Evolutionary conservation across 192 early-diverging fungal genomes (phyloP), one percentile per base, ranked within the genome.

Genomic region (Mortierella alpina): DNA sequence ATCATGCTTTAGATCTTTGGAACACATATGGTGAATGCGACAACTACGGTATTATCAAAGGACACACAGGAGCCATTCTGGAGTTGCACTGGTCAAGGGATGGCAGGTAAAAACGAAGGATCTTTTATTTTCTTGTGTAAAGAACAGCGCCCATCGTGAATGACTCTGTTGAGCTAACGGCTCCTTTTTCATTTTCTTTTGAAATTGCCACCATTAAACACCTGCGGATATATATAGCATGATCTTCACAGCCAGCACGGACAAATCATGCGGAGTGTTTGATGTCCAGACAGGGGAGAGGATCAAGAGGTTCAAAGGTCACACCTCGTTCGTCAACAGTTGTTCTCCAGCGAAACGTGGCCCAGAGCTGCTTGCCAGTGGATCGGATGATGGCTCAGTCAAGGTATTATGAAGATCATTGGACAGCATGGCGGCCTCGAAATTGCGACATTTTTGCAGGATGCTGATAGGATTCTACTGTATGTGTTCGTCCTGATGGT

Each of bases 51-150:
- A 82, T 94, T 17, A 84, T 99, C 63, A 92, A 93, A 63, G 96
- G 96, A 17, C 97, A 99, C 74, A 88, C 86, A 59, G 92, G 94
- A 47, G 84, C 94, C 4, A 85, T 99, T 18, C 67, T 97, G 69
- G 95, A 99, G 80, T 72, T 97, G 18, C 92, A 95, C 56, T 99
- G 98, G 98, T 93, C 95, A 55, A 84, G 92, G 20, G 93, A 70
- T 54, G 51, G 50, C 12, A 60, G 59, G 68, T 70, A 62, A 31
- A 31, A 31, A 31, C 31, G 31, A 31, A 31, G 31, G 31, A 31
- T 31, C 31, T 3, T 31, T 31, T 31, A 31, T 31, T 2, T 1
- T 1, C 31, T 3, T 31, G 31, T 31, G 31, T 31, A 31, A 31
- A 2, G 31, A 31, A 31, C 31, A 3, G 31, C 31, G 3, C 31